Conservation (phyloP, 2,329 filamentous ascomycete species). For the Stemphylium lycopersici region DNA sequence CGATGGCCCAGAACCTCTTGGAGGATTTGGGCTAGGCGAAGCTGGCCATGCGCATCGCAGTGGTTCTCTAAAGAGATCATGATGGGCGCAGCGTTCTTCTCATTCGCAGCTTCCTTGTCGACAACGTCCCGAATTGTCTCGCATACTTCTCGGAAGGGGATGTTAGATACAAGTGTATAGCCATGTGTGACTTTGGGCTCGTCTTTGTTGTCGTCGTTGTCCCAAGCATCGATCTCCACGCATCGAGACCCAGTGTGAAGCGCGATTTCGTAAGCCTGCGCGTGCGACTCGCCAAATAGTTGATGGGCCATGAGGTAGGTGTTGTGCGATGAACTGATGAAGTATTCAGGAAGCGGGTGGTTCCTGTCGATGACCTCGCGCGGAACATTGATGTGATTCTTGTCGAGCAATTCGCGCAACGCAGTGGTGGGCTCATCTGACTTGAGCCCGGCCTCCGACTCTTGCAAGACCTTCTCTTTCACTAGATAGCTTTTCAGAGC, state of each 20-base stretch:
- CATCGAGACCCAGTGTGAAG: constrained; percentile 69
- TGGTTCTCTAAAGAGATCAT: constrained; percentile 73
- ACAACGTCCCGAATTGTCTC: constrained; percentile 68
- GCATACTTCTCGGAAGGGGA: constrained; percentile 69
- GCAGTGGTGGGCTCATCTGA: constrained; percentile 53
- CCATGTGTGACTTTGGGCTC: constrained; percentile 75
- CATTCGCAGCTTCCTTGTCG: constrained; percentile 62
- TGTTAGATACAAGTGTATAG: constrained; percentile 70
- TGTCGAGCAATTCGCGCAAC: constrained; percentile 60
- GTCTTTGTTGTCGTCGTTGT: constrained; percentile 63
- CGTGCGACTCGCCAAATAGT: constrained; percentile 67
- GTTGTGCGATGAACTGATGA: constrained; percentile 75
- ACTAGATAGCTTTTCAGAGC: constrained; percentile 63
- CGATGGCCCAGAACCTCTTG: constrained; percentile 66
- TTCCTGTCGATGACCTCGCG: constrained; percentile 61
- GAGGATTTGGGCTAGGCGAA: constrained; percentile 69
- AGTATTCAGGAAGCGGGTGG: constrained; percentile 71
- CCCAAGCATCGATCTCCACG: constrained; percentile 77
- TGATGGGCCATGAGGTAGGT: constrained; percentile 75
- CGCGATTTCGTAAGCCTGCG: constrained; percentile 67
- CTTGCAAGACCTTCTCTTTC: constrained; percentile 58
- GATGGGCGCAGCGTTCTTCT: constrained; percentile 61
- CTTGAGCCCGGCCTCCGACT: constrained; percentile 56
- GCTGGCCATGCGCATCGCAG: constrained; percentile 65
- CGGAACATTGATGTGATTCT: constrained; percentile 65